phyloP scores from a whole-genome alignment of 441 rosid species.

The Viola pubescens region DNA sequence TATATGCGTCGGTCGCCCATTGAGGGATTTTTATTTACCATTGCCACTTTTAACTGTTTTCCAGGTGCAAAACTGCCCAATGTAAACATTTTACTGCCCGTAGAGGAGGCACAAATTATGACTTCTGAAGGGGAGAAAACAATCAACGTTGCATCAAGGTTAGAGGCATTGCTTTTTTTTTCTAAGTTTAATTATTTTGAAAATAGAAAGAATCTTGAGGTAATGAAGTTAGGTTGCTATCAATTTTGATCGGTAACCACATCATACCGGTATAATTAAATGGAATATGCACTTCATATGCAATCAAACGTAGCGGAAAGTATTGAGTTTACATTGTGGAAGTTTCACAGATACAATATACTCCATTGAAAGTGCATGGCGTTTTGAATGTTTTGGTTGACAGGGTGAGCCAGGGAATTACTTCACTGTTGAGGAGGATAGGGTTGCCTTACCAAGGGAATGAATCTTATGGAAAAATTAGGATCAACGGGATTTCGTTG shows the following conservation, averaged over 20 bases:
- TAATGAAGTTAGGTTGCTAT: too few species aligned
- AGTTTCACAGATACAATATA: not conserved
- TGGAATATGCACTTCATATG: not conserved
- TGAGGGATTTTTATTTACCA: conserved; percentile 11
- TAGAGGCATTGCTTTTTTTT: conserved; percentile 13
- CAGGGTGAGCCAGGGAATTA: conserved; percentile 65
- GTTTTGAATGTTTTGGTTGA: conserved; percentile 15
- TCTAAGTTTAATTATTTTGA: too few species aligned
- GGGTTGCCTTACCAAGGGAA: conserved; percentile 65
- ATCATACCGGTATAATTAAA: not conserved
- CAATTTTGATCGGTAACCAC: not conserved
- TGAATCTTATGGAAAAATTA: conserved; percentile 54
- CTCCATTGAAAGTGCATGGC: not conserved
- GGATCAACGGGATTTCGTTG: conserved; percentile 62
- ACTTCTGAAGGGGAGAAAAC: conserved; percentile 47
- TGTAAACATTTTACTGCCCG: conserved; percentile 48
- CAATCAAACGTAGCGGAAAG: too few species aligned
- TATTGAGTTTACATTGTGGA: not conserved
- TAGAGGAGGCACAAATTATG: conserved; percentile 36
- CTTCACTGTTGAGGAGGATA: conserved; percentile 66
- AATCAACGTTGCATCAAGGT: conserved; percentile 64
- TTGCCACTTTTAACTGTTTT: conserved; percentile 1
- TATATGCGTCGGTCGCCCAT: too few species aligned
- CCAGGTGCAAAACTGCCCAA: conserved; percentile 75
- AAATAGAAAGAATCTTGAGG: too few species aligned